Percentiles rank a stretch among this genome's conserved stretches.
Conservation (phyloP, 257 asterid species). For the Orobanche coerulescens region DNA sequence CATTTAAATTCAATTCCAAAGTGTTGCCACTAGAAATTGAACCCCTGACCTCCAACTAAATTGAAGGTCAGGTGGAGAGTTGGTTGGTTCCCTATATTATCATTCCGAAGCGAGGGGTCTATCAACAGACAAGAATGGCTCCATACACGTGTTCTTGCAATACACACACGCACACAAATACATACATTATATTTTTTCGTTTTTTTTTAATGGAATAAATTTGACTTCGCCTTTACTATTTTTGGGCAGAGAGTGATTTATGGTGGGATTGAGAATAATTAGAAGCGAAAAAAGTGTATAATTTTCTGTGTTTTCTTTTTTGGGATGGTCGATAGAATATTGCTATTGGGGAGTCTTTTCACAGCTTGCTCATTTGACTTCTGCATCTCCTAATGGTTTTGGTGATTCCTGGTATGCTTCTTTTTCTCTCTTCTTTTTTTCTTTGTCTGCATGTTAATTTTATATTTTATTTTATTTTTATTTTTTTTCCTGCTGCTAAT, state of each 20-base stretch:
- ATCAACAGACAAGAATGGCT: no score
- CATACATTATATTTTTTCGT: background rate
- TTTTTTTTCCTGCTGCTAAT: no score
- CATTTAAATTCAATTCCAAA: no score
- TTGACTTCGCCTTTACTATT: conserved; percentile 11
- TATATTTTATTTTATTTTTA: background rate
- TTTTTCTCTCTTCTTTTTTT: background rate
- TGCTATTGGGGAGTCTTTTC: conserved; percentile 15
- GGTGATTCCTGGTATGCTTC: conserved; percentile 35
- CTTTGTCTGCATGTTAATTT: background rate
- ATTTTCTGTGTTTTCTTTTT: conserved; percentile 12
- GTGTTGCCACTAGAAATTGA: no score
- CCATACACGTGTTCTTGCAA: conserved; percentile 30
- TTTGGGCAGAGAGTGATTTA: conserved; percentile 26
- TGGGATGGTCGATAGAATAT: no score
- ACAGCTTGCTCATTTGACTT: conserved; percentile 27
- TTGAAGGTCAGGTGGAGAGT: no score
- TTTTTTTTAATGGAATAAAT: background rate
- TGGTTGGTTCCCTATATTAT: no score
- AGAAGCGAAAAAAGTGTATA: conserved; percentile 15
- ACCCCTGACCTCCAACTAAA: no score
- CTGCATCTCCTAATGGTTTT: conserved; percentile 31
- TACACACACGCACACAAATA: background rate
- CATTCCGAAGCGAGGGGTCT: no score
- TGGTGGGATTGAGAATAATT: conserved; percentile 19